Evolutionary conservation across 2,329 filamentous ascomycete species (phyloP), one percentile per base, ranked within the genome.

Genomic region (Penicillium sp.): DNA sequence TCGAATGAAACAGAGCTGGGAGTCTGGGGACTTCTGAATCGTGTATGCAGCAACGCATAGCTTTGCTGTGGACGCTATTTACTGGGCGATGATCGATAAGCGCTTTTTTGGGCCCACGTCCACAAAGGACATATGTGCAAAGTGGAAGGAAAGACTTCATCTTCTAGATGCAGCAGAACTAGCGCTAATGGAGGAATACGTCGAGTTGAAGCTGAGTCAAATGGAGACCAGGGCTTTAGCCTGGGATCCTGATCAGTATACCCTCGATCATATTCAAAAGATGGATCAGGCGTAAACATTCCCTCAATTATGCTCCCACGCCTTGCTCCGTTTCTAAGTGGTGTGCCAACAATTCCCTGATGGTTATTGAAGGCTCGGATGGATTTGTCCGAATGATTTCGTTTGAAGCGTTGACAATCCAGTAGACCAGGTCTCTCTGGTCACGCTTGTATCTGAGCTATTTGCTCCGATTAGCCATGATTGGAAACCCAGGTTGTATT

Each of bases 21-120:
- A 52, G 14, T 44, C 14, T 16, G 51, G 55, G 8, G 43, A 50
- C 11, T 57, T 52, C 14, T 57, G 55, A 48, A 27, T 52, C n/a
- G 45, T 48, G 11, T 57, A 57, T 42, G 55, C 51, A 13, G 50
- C 47, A 8, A 46, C 24, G 43, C 29, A 57, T 3, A 57, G 45
- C 22, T 54, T 54, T 45, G 55, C 50, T 7, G 54, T 57, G 34
- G 55, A 57, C 10, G 43, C 39, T 3, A 44, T 55, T 6, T 55
- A 48, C 24, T 43, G 47, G 47, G 2, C 43, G 27, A 49, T 36
- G 14, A 49, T 43, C 9, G 47, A 49, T 8, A 16, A 27, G 39
- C 47, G 39, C 4, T 49, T 49, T 18, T 49, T 49, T 7, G 38
- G 38, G 7, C 3, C 3, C 8, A 8, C 14, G 13, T 18, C 9